Conservation (phyloP, 2,329 filamentous ascomycete species). For the Dryadomyces sulphureus region DNA sequence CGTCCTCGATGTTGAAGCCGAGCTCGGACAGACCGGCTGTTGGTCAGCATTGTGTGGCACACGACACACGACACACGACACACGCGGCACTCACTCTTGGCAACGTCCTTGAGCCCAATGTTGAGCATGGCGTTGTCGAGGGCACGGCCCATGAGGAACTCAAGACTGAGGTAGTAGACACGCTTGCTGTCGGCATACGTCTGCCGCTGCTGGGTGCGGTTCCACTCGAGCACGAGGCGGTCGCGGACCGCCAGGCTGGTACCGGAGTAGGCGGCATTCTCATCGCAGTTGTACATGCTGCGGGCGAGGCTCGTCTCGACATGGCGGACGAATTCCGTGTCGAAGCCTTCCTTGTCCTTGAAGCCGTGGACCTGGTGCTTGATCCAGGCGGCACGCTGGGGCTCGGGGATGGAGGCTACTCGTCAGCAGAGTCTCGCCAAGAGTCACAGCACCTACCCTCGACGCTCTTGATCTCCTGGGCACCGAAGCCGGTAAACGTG, state of each 20-base stretch:
- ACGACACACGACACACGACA: too few species aligned
- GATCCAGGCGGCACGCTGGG: slow-evolving; percentile 68
- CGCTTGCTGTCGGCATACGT: slow-evolving; percentile 84
- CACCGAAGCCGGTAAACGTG: slow-evolving; percentile 87
- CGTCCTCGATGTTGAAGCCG: slow-evolving; percentile 92
- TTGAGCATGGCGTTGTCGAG: slow-evolving; percentile 99
- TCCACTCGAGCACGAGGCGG: slow-evolving; percentile 88
- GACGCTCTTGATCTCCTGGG: slow-evolving; percentile 81
- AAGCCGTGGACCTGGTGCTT: slow-evolving; percentile 52
- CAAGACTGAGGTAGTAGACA: slow-evolving; percentile 91
- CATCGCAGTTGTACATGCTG: slow-evolving; percentile 97
- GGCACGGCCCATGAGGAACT: slow-evolving; percentile 94
- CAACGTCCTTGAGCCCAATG: slow-evolving; percentile 71
- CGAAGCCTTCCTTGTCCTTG: slow-evolving; percentile 65
- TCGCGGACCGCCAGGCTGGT: slow-evolving; percentile 87
- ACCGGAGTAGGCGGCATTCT: slow-evolving; percentile 80
- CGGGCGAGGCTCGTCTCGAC: slow-evolving; percentile 93
- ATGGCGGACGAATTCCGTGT: slow-evolving; percentile 78
- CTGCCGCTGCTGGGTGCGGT: slow-evolving; percentile 93
- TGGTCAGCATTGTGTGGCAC: too few species aligned
- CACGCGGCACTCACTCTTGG: slow-evolving; percentile 61
- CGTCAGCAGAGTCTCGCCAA: too few species aligned
- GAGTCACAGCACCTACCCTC: too few species aligned
- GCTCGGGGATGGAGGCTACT: slow-evolving; percentile 76
- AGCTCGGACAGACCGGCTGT: slow-evolving; percentile 73